Evolutionary conservation across 352 stramenopile species (phyloP).

Genomic region (Saprolegnia parasitica): DNA sequence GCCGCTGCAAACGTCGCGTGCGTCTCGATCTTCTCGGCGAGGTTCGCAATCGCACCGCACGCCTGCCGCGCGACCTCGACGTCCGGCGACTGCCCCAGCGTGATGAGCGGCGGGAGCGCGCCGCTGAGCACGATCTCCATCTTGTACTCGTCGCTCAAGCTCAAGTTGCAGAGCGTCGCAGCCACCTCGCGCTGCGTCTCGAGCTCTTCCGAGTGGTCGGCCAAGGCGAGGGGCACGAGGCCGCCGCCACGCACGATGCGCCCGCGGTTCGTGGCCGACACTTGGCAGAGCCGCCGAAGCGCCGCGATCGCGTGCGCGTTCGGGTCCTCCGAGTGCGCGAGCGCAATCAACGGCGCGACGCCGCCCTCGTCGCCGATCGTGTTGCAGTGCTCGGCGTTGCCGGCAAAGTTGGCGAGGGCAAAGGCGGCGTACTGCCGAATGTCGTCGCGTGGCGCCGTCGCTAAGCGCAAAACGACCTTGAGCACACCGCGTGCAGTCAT

Average conservation of each 20-base stretch:
- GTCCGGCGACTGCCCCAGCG: conserved; percentile 86
- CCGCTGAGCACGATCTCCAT: conserved; percentile 81
- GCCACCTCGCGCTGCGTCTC: conserved; percentile 94
- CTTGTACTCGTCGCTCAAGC: conserved; percentile 89
- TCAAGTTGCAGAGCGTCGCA: conserved; percentile 92
- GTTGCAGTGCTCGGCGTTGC: conserved; percentile 80
- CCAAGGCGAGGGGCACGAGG: conserved; percentile 77
- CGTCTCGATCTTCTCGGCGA: conserved; percentile 92
- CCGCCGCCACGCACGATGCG: conserved; percentile 83
- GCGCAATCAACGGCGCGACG: conserved; percentile 83
- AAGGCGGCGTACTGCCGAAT: conserved; percentile 89
- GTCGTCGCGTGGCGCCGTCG: conserved; percentile 68
- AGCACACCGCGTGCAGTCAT: conserved; percentile 88
- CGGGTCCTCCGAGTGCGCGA: conserved; percentile 82
- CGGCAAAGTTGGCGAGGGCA: conserved; percentile 89
- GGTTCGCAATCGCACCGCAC: conserved; percentile 90
- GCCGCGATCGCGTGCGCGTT: conserved; percentile 90
- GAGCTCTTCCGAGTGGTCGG: conserved; percentile 82
- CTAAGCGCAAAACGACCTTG: conserved; percentile 69
- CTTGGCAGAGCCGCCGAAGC: conserved; percentile 88
- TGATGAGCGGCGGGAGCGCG: conserved; percentile 74
- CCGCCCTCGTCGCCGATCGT: conserved; percentile 89
- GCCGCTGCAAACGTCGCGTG: conserved; percentile 84
- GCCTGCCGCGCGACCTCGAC: conserved; percentile 89
- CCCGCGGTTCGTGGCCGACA: conserved; percentile 82